Evolutionary conservation across 345 rosid genomes (phyloP), one percentile per base, ranked within the genome.

Genomic region (Rubroshorea leprosula): DNA sequence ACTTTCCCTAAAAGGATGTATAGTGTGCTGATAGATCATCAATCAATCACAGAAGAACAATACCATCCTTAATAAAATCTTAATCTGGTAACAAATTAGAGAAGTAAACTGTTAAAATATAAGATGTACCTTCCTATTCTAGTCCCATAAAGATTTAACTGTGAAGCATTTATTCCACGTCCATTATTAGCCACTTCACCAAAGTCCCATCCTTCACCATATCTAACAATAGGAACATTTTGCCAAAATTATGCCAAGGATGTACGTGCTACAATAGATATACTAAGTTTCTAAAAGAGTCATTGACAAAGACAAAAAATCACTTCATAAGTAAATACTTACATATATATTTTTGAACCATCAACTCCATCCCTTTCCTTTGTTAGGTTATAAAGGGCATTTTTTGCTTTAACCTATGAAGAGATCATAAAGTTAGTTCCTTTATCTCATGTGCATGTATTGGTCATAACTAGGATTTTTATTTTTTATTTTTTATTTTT

Each of bases 171-270:
- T 54, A 86, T 59, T 26, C 98, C 98, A 54, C 95, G 92, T 35
- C 89, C 92, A 79, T 92, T 88, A 25, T 89, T 73, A 66, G 96
- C 93, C 66, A 92, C 98, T 81, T 92, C 98, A 72, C 98, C 98
- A 60, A 88, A 92, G 78, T 92, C 90, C 96, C 96, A 92, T 60
- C 98, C 98, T 83, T 92, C 98, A 45, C 98, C 98, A 59, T 92
- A 92, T 71, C 98, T 92, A 56, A 45, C 61, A 61, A 44, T n/a
- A 61, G 43, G 20, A 69, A 67, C 10, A 43, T 54, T 61, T 51
- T 52, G 12, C 31, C 49, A 8, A 25, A 39, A 44, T 27, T 20
- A 21, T 58, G 50, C 38, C 48, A 48, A 52, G n/a, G 20, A 44
- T 58, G 17, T 25, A 62, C 24, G 22, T 52, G 54, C 23, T 44